Base-by-base conservation (phyloP, 2,329 filamentous ascomycete species). In the Xylaria sp. region DNA sequence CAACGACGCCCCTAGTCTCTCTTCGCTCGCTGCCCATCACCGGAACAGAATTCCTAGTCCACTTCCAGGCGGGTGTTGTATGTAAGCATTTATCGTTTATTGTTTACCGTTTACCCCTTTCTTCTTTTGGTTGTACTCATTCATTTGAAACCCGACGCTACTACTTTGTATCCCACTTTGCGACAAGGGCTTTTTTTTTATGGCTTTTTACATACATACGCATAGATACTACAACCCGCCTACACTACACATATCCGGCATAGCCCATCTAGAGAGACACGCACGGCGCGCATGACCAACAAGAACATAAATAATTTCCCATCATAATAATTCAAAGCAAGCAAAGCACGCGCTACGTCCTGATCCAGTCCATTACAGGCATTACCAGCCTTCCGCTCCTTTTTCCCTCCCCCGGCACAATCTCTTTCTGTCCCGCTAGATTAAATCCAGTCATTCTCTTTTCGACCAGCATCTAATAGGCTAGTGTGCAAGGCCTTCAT, bases 401-500 rank as follows among this genome's bases (percentile, higher is more conserved):
- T 72, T 73, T 71, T 42, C n/a, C 56, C 61, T 48, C 69, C 67
- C 62, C 67, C 56, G 60, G 68, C 36, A 67, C 65, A 69, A 67
- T 71, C 48, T 71, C 67, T 61, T 69, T 66, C 63, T 67, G 51
- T 72, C 65, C 68, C 65, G 66, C 71, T 74, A 71, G 69, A 72
- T 75, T 72, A 74, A 75, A 66, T 55, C 47, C 72, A 72, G 73
- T 77, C 77, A 77, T 73, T 77, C 74, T 74, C 71, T 77, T 75
- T 75, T 69, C 73, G 67, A 72, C 72, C 67, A 72, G 72, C 73
- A 74, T 76, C 73, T 74, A 72, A 73, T 75, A 76, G 75, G 74
- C 76, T 78, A 78, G 77, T 72, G 77, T 73, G 75, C 73, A 75
- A 72, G 71, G 70, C 71, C 74, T 75, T 75, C 68, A 78, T 76